Evolutionary conservation across 306 rosid species (phyloP).

Genomic region (Potentilla sterilis): DNA sequence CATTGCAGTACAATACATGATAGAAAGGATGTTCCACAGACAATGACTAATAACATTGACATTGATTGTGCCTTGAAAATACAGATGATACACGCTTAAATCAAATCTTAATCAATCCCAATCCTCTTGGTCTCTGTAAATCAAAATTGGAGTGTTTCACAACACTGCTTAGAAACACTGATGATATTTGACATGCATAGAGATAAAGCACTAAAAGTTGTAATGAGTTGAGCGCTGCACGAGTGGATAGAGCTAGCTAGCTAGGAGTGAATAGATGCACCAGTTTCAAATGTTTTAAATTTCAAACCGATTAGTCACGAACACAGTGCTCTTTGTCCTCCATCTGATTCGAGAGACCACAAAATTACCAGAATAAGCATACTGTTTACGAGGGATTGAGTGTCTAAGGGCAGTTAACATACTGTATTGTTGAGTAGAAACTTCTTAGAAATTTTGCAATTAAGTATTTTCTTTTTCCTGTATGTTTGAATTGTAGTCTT

Average conservation of each 20-base stretch:
- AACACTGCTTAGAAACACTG: neutral
- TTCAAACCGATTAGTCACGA: neutral
- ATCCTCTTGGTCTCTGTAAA: neutral
- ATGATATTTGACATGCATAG: neutral
- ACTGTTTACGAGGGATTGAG: neutral
- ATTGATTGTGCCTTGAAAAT: neutral
- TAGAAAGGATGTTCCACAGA: neutral
- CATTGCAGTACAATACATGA: neutral
- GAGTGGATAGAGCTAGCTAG: neutral
- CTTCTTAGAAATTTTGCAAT: neutral
- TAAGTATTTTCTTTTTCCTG: neutral
- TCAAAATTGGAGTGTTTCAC: neutral
- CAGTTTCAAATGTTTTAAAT: neutral
- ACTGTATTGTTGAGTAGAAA: neutral
- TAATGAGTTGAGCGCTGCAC: neutral
- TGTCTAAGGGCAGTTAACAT: too few species aligned
- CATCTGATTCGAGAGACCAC: neutral
- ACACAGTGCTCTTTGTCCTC: neutral
- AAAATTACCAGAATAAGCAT: too few species aligned
- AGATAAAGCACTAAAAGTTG: neutral
- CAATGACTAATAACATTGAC: neutral
- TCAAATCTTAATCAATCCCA: neutral
- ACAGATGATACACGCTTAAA: neutral
- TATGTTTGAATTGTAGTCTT: neutral
- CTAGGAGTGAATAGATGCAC: neutral